Conservation (phyloP, 345 rosid genomes). For the thale cress (Arabidopsis thaliana) region DNA sequence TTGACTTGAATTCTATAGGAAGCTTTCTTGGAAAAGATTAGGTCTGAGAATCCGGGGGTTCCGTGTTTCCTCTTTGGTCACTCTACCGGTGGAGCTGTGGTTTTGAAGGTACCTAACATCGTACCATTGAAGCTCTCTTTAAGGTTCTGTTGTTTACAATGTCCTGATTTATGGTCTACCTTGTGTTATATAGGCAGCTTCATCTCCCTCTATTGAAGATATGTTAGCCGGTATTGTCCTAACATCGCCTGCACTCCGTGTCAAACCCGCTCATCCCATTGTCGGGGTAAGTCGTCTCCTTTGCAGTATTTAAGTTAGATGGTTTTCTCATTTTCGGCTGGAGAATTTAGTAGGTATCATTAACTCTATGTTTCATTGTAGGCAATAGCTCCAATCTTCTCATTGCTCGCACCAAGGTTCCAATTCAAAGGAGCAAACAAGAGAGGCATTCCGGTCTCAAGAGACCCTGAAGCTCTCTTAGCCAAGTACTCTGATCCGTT, state of each 20-base stretch:
- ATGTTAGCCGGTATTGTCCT: slow-evolving; percentile 84
- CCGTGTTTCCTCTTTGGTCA: slow-evolving; percentile 99
- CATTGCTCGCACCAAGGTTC: slow-evolving; percentile 77
- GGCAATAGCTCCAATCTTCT: slow-evolving; percentile 94
- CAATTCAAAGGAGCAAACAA: slow-evolving; percentile 99
- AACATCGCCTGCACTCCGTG: slow-evolving; percentile 94
- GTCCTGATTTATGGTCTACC: slow-evolving; percentile 13
- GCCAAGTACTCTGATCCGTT: slow-evolving; percentile 94
- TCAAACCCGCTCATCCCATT: slow-evolving; percentile 94
- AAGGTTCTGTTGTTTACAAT: not conserved
- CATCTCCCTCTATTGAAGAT: slow-evolving; percentile 56
- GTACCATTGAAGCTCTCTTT: not conserved
- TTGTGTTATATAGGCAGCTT: slow-evolving; percentile 70
- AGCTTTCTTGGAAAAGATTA: slow-evolving; percentile 84
- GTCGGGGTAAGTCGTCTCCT: slow-evolving; percentile 66
- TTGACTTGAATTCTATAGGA: slow-evolving; percentile 52
- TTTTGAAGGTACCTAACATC: slow-evolving; percentile 68
- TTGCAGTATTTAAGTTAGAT: not conserved
- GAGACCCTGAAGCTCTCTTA: slow-evolving; percentile 88
- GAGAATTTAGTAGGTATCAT: not conserved
- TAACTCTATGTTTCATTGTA: slow-evolving; percentile 40
- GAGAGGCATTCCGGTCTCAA: slow-evolving; percentile 92
- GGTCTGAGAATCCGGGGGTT: slow-evolving; percentile 73
- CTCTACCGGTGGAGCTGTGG: slow-evolving; percentile 98
- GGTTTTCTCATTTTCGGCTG: slow-evolving; percentile 7